Evolutionary conservation across 371 early-diverging fungal genomes (phyloP).

Genomic region (Actinomortierella ambigua): DNA sequence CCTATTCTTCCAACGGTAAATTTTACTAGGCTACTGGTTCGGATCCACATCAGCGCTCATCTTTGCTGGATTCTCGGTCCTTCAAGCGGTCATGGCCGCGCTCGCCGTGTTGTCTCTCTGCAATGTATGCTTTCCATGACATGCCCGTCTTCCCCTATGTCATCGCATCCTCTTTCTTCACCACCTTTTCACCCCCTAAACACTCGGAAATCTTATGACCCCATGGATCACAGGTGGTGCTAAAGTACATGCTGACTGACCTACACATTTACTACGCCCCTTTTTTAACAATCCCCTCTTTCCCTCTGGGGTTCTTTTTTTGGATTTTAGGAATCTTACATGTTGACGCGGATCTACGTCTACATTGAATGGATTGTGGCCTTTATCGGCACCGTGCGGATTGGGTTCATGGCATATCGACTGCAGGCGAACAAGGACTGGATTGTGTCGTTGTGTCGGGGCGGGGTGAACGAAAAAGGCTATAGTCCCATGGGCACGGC

Average conservation of each 20-base stretch:
- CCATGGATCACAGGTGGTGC: too few relatives aligned
- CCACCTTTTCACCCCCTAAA: too few relatives aligned
- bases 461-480: constrained; percentile 40
- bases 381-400: constrained; percentile 25
- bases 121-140: constrained; percentile 28
- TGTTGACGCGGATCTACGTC: constrained; percentile 42
- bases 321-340: constrained; percentile 37
- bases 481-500: constrained; percentile 37
- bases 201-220: too few relatives aligned
- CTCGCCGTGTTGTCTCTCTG: constrained; percentile 38
- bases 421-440: constrained; percentile 31
- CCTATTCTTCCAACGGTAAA: too few relatives aligned
- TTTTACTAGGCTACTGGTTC: constrained; percentile 24
- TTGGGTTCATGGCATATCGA: constrained; percentile 43
- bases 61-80: constrained; percentile 37
- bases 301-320: background rate
- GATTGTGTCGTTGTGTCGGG: constrained; percentile 32
- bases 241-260: too few relatives aligned
- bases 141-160: too few relatives aligned
- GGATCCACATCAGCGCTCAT: constrained; percentile 32
- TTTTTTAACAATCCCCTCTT: background rate
- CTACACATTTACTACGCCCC: too few relatives aligned
- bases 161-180: too few relatives aligned
- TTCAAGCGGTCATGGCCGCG: constrained; percentile 35
- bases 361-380: constrained; percentile 35